Percentiles rank a stretch among this genome's conserved stretches.
Evolutionary conservation across 2,329 filamentous ascomycete species (phyloP).

Genomic region (Aspergillus sp.): DNA sequence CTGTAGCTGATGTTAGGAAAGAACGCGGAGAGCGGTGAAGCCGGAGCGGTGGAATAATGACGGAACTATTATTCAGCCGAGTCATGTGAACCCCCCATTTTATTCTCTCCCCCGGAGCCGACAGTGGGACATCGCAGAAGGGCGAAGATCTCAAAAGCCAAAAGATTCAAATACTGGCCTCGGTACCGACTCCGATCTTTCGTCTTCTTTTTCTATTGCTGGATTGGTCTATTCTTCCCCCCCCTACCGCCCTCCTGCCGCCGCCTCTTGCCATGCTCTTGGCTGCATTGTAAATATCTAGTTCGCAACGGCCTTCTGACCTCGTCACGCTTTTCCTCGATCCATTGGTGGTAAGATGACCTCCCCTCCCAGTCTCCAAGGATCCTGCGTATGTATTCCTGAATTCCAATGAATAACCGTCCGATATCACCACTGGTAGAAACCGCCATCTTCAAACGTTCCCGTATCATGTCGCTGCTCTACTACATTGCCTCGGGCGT

Average conservation of each 20-base stretch:
- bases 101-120: not conserved
- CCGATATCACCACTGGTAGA: not conserved
- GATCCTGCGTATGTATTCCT: not conserved
- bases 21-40: not conserved
- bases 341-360: conserved; percentile 5
- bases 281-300: conserved; percentile 11
- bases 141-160: not conserved
- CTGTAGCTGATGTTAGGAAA: not conserved
- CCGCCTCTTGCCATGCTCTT: conserved; percentile 17
- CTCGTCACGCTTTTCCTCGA: conserved; percentile 13
- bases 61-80: conserved; percentile 4
- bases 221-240: conserved; percentile 9
- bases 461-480: conserved; percentile 58
- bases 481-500: conserved; percentile 60
- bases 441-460: not conserved
- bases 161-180: not conserved
- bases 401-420: not conserved
- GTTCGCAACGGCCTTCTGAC: conserved; percentile 15
- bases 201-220: not conserved
- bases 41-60: conserved; percentile 11
- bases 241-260: not conserved
- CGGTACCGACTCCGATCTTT: not conserved
- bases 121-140: conserved; percentile 2
- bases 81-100: conserved; percentile 8
- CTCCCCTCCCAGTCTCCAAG: not conserved